phyloP scores from a whole-genome alignment of 306 rosid genomes.

The Citrullus mucosospermus region DNA sequence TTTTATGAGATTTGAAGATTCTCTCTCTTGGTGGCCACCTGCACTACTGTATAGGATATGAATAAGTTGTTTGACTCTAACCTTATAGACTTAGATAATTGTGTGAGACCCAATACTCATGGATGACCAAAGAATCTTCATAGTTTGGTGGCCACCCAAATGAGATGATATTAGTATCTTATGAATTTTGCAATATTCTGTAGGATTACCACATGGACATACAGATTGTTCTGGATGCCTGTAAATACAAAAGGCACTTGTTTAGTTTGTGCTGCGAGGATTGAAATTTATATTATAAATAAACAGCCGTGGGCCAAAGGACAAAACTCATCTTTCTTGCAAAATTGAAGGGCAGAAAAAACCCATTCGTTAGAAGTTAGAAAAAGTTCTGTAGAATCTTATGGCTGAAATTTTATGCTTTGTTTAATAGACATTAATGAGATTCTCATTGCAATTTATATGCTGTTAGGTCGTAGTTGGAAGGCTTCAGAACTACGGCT shows the following conservation, averaged over 20 bases:
- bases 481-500: constrained; percentile 78
- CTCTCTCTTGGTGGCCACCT: not conserved
- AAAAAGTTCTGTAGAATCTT: not conserved
- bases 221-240: not conserved
- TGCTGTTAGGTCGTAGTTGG: constrained; percentile 76
- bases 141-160: not conserved
- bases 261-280: not conserved
- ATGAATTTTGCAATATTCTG: not conserved
- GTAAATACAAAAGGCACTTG: not conserved
- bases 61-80: not conserved
- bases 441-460: constrained; percentile 1
- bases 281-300: not conserved
- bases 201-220: not conserved
- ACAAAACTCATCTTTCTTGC: not conserved
- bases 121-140: not conserved
- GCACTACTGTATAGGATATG: not conserved
- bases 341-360: not conserved
- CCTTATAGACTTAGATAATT: not conserved
- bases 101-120: not conserved
- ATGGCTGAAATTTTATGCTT: not conserved
- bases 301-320: not conserved
- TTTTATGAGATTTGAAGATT: not conserved
- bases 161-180: not conserved
- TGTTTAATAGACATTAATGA: not conserved
- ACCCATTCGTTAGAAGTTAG: not conserved